A percentile compares a stretch with the other conserved stretches of the same genome.
phyloP scores from a whole-genome alignment of 169 alveolate species.

The Hepatocystis sp. region DNA sequence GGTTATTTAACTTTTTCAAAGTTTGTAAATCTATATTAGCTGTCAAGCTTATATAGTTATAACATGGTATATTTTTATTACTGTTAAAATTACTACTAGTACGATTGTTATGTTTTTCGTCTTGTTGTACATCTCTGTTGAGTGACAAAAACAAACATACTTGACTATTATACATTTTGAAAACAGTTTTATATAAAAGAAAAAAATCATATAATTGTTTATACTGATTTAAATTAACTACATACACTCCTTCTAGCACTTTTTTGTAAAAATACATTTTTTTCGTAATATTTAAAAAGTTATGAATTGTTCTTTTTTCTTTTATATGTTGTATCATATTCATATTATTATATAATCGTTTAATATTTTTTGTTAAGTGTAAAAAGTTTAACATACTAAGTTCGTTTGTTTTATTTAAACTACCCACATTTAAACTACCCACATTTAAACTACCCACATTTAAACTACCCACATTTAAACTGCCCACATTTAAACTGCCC shows the following conservation, averaged over 20 bases:
- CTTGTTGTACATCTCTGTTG: no score
- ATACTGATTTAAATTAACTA: constrained; percentile 33
- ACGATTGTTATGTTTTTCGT: no score
- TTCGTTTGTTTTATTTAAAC: no score
- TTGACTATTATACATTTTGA: background rate
- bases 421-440: no score
- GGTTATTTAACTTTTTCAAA: constrained; percentile 36
- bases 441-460: no score
- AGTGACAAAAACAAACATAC: background rate
- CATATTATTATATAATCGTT: no score
- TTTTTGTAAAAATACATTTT: constrained; percentile 32
- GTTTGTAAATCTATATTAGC: constrained; percentile 22
- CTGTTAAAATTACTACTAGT: no score
- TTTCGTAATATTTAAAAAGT: constrained; percentile 24
- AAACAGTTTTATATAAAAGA: constrained; percentile 12
- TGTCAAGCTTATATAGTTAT: background rate
- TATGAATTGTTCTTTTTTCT: constrained; percentile 5
- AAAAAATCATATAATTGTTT: constrained; percentile 47
- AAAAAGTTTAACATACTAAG: no score
- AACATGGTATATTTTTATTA: no score
- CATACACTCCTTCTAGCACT: constrained; percentile 55
- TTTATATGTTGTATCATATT: constrained; percentile 4
- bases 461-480: no score
- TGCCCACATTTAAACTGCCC: no score
- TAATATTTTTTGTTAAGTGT: no score